A percentile compares a stretch with the other conserved stretches of the same genome.
Conservation (phyloP, 1,284 basidiomycete species). For the Leccinum glutinopallens region DNA sequence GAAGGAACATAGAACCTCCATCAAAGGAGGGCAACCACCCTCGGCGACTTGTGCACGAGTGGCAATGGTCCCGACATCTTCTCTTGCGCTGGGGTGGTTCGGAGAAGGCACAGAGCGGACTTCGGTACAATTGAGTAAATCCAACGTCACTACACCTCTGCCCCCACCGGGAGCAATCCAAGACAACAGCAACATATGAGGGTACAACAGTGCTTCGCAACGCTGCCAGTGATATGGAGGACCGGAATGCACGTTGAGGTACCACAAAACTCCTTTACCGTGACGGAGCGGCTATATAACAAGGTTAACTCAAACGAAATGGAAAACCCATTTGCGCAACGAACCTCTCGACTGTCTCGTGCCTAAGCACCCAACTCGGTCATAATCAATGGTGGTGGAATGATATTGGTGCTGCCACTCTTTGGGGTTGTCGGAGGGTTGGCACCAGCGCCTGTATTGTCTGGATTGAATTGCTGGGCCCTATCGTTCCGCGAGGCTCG, state of each 20-base stretch:
- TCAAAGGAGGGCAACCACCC: too few species aligned
- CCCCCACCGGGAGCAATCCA: conserved; percentile 83
- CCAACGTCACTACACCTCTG: conserved; percentile 78
- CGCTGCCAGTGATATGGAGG: conserved; percentile 83
- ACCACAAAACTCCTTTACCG: conserved; percentile 85
- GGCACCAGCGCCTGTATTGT: conserved; percentile 20
- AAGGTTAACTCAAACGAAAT: conserved; percentile 34
- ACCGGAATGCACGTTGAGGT: conserved; percentile 82
- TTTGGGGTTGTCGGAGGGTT: conserved; percentile 30
- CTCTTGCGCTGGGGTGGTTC: conserved; percentile 71
- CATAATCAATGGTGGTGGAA: conserved; percentile 48
- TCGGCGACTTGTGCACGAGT: conserved; percentile 59
- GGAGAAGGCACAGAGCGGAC: conserved; percentile 80
- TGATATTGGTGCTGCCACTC: conserved; percentile 37
- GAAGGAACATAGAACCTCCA: too few species aligned
- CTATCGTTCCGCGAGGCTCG: conserved; percentile 51
- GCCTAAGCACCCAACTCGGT: conserved; percentile 53
- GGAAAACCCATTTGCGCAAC: conserved; percentile 28
- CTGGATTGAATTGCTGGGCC: conserved; percentile 17
- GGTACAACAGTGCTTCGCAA: conserved; percentile 82
- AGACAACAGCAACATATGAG: conserved; percentile 75
- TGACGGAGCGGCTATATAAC: conserved; percentile 67
- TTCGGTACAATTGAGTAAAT: conserved; percentile 80
- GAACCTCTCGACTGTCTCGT: conserved; percentile 48
- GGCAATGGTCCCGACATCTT: conserved; percentile 84